These are phyloP conservation scores for Cordyceps pruinosa DNA, from an alignment of 2,329 filamentous ascomycete species.

Conservation along the genomic window DNA sequence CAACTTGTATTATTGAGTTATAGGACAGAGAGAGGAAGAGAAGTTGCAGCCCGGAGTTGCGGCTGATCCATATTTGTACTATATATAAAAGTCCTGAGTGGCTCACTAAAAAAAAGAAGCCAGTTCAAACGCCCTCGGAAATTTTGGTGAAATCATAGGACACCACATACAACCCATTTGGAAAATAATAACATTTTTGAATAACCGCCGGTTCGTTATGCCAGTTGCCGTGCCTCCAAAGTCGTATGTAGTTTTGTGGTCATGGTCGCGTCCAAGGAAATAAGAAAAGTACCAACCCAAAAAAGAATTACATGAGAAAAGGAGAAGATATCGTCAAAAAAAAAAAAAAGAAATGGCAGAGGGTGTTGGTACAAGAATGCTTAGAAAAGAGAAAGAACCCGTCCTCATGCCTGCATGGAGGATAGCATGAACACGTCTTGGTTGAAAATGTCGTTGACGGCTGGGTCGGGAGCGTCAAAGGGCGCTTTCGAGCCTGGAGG, in stretches of 20 bases:
- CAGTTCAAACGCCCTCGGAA: not conserved
- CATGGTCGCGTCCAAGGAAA: conserved; percentile 2
- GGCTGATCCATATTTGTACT: conserved; percentile 6
- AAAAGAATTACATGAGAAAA: not conserved
- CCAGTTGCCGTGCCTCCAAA: conserved; percentile 1
- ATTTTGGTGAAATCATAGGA: not conserved
- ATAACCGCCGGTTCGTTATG: not conserved
- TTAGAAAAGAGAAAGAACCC: not conserved
- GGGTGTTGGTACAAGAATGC: not conserved
- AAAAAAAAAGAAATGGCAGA: not conserved
- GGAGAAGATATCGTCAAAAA: not conserved
- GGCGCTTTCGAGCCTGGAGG: not conserved
- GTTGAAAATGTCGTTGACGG: conserved; percentile 2
- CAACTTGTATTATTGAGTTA: not conserved
- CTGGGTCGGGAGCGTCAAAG: not conserved
- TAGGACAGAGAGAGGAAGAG: not conserved
- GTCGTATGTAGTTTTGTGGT: conserved; percentile 1
- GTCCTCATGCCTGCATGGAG: not conserved
- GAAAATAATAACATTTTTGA: not conserved
- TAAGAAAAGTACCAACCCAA: not conserved
- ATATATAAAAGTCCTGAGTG: not conserved
- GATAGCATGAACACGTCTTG: conserved; percentile 2
- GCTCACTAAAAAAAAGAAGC: not conserved
- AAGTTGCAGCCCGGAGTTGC: not conserved
- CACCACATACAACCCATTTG: not conserved